Base-by-base conservation (phyloP, 1,284 basidiomycete species). In the Taiwanofungus camphoratus region DNA sequence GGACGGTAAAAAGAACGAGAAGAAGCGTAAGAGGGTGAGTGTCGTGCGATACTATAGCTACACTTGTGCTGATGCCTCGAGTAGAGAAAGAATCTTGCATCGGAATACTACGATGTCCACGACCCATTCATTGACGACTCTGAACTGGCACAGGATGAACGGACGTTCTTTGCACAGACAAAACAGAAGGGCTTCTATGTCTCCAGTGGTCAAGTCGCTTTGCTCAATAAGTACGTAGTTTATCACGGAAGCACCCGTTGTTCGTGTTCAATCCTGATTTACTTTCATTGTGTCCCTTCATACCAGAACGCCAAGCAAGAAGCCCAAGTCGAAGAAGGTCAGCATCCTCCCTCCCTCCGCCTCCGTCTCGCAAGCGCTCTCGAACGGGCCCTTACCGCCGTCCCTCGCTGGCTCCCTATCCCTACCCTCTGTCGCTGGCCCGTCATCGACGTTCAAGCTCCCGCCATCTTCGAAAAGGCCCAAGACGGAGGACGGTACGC, bases 101-200 rank as follows among this genome's bases (percentile, higher is more conserved):
- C 76, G 18, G 84, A 87, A 52, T 85, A 87, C 58, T 99, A 99
- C 70, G 94, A 99, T 66, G 73, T 85, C 15, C 72, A 76, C 1
- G 95, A 99, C 66, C 88, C 91, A 0, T 98, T 98, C 67, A 97
- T 99, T 58, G 95, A 99, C 70, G 95, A 99, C 66, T 92, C 92
- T 0, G 94, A 99, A 61, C 75, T 96, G 42, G 82, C 80, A 16
- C 71, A 94, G 32, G 93, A 97, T 66, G 85, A 94, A 58, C 84
- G 92, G 1, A 92, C 87, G 2, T 90, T 82, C 65, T 89, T 92
- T 57, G 90, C 87, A n/a, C 85, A 92, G 64, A 94, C 93, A 2
- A 92, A 89, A 64, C 88, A 94, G 55, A 84, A 91, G 55, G 94
- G 94, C 1, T 97, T 94, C 69, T 96, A 94, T 57, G 92, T 97